Percentiles rank a stretch among this genome's conserved stretches.
phyloP scores from a whole-genome alignment of 352 stramenopile species.

The Globisporangium orthogonon region DNA sequence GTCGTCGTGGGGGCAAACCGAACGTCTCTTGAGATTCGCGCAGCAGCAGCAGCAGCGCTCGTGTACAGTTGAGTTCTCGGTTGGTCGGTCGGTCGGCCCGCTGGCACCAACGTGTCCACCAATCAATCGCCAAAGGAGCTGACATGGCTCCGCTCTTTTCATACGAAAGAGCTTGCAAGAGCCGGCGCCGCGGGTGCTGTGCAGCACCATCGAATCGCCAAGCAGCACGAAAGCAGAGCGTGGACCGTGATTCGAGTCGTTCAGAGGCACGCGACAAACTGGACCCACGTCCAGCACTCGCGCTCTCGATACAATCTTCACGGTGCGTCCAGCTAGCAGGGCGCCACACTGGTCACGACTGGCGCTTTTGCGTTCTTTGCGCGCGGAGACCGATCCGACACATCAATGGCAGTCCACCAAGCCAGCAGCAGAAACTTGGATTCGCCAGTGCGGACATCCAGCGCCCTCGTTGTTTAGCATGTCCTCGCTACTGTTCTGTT shows the following conservation, averaged over 20 bases:
- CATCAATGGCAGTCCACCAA: too few relatives aligned
- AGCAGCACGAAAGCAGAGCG: not conserved
- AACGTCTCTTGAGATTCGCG: conserved; percentile 9
- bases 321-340: not conserved
- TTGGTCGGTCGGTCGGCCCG: not conserved
- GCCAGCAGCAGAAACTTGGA: too few relatives aligned
- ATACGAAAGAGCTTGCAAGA: not conserved
- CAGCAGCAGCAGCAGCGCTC: not conserved
- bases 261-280: conserved; percentile 3
- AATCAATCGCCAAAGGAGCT: not conserved
- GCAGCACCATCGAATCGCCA: not conserved
- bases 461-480: too few relatives aligned
- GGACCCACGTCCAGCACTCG: not conserved
- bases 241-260: not conserved
- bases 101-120: not conserved
- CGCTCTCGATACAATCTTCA: not conserved
- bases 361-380: not conserved
- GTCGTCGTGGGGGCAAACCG: conserved; percentile 7
- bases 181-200: not conserved
- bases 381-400: not conserved
- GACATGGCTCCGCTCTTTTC: not conserved
- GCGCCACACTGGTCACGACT: too few relatives aligned
- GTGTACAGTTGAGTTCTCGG: not conserved
- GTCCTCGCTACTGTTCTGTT: too few relatives aligned
- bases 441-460: too few relatives aligned